These are phyloP conservation scores for Neolentinus lepideus DNA, from an alignment of 1,284 basidiomycete genomes.

Conservation along the genomic window DNA sequence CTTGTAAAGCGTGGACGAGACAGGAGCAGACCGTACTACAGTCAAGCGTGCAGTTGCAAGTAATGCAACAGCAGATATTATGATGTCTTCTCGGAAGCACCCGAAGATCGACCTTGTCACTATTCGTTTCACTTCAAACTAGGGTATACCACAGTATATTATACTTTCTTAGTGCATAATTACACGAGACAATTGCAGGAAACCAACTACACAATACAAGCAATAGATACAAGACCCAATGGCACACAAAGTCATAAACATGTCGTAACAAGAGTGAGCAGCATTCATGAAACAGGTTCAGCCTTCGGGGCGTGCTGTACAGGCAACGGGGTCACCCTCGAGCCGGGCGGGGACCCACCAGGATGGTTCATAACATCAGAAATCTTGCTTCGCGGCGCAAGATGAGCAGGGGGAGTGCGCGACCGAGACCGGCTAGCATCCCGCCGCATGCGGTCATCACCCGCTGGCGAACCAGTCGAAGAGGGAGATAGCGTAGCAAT, in stretches of 20 bases:
- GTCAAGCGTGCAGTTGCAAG: too few species aligned
- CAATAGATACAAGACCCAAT: background rate
- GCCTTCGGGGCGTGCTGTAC: background rate
- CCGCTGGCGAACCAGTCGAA: constrained; percentile 45
- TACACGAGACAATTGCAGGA: background rate
- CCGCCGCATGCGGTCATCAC: constrained; percentile 41
- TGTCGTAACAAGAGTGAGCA: background rate
- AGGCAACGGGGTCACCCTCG: constrained; percentile 15
- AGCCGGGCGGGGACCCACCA: constrained; percentile 28
- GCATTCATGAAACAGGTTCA: background rate
- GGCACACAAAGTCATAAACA: background rate
- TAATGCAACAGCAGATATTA: background rate
- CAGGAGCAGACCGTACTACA: background rate
- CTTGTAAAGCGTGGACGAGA: background rate
- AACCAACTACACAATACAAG: background rate
- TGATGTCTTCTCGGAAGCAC: too few species aligned
- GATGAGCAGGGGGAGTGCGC: background rate
- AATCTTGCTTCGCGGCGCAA: constrained; percentile 38
- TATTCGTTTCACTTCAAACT: too few species aligned
- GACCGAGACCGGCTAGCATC: constrained; percentile 29
- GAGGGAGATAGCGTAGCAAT: constrained; percentile 60
- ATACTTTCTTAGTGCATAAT: background rate
- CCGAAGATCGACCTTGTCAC: too few species aligned
- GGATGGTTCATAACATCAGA: constrained; percentile 29
- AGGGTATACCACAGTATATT: background rate